phyloP scores from a whole-genome alignment of 805 yeast species.

The Cyberlindnera samutprakarnensis region DNA sequence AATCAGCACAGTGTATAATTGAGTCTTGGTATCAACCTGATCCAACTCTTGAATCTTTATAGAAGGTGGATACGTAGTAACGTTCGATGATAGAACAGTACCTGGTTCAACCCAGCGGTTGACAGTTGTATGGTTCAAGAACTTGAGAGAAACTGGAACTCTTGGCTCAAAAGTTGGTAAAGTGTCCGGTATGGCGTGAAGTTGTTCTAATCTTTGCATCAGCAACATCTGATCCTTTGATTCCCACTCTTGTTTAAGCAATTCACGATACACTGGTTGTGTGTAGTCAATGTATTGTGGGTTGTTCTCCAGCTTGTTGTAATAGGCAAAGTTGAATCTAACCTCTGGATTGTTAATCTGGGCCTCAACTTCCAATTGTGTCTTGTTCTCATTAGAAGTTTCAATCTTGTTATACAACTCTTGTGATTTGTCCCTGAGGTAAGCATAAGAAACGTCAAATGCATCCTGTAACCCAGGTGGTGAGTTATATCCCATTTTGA shows the following conservation, averaged over 20 bases:
- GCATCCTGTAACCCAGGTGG: conserved; percentile 68
- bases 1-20: conserved; percentile 66
- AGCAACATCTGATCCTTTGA: conserved; percentile 60
- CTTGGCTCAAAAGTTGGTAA: conserved; percentile 80
- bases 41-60: conserved; percentile 71
- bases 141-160: conserved; percentile 67
- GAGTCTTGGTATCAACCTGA: conserved; percentile 28
- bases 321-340: conserved; percentile 50
- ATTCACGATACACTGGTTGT: conserved; percentile 73
- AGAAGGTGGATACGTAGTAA: conserved; percentile 70
- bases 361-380: conserved; percentile 43
- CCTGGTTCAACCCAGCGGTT: conserved; percentile 79
- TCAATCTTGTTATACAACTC: conserved; percentile 33
- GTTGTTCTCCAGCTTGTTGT: conserved; percentile 29
- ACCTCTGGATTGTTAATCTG: conserved; percentile 84
- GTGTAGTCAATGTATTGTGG: conserved; percentile 51
- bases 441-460: conserved; percentile 59
- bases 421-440: conserved; percentile 44
- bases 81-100: conserved; percentile 58
- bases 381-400: conserved; percentile 23
- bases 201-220: conserved; percentile 88
- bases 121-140: conserved; percentile 60
- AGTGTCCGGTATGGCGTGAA: conserved; percentile 87
- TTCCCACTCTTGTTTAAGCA: conserved; percentile 68
- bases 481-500: conserved; percentile 48